Evolutionary conservation across 192 early-diverging fungal species (phyloP).

Genomic region (Podila verticillata): DNA sequence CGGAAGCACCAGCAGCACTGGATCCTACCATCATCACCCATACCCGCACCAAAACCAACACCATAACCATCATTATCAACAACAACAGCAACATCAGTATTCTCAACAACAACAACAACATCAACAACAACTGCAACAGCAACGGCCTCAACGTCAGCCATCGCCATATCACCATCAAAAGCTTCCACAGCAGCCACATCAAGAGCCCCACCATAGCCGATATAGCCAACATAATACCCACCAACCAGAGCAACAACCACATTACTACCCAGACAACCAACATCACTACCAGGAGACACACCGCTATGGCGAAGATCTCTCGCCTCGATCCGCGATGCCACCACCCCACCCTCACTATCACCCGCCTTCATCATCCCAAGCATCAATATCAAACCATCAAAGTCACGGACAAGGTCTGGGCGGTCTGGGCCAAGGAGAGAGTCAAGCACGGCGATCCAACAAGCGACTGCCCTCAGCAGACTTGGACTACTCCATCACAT

Average conservation of each 20-base stretch:
- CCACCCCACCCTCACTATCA: neutral
- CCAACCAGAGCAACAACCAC: neutral
- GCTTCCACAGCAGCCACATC: neutral
- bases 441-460: neutral
- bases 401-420: neutral
- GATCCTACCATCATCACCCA: conserved; percentile 16
- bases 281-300: neutral
- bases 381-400: neutral
- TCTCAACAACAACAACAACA: neutral
- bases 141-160: neutral
- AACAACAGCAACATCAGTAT: neutral
- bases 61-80: conserved; percentile 11
- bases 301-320: neutral
- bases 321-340: neutral
- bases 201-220: neutral
- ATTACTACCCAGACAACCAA: neutral
- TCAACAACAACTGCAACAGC: neutral
- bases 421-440: neutral
- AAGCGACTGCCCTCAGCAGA: conserved; percentile 8
- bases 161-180: neutral
- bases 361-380: neutral
- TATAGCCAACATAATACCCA: too few species aligned
- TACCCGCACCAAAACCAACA: conserved; percentile 1
- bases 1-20: conserved; percentile 12
- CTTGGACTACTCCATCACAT: neutral